Evolutionary conservation across 192 early-diverging fungal genomes (phyloP).

Genomic region (Coemansia sp.): DNA sequence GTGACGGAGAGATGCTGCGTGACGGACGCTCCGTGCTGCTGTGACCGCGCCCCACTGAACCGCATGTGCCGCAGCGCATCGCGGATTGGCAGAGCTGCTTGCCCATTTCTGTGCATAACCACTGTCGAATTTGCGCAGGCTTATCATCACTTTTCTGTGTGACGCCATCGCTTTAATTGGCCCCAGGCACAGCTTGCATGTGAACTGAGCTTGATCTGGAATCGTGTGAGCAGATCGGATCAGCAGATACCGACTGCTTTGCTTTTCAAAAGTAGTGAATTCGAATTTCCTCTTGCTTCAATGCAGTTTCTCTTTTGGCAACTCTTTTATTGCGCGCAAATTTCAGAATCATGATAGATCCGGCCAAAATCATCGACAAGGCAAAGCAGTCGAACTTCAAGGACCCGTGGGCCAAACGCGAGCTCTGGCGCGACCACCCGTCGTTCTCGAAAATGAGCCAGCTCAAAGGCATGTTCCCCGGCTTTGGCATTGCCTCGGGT

Average conservation of each 20-base stretch:
- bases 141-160: not conserved
- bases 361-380: conserved; percentile 44
- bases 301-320: conserved; percentile 2
- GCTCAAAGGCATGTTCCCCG: conserved; percentile 69
- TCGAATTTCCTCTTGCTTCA: not conserved
- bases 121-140: not conserved
- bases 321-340: not conserved
- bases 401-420: conserved; percentile 74
- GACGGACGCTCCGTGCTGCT: too few relatives aligned
- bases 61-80: not conserved
- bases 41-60: not conserved
- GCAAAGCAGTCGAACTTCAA: conserved; percentile 41
- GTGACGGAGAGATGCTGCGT: too few relatives aligned
- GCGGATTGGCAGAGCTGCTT: not conserved
- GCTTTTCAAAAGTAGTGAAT: not conserved
- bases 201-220: not conserved
- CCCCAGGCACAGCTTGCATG: too few relatives aligned
- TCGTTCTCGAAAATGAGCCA: conserved; percentile 63
- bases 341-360: conserved; percentile 33
- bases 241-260: not conserved
- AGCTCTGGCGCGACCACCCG: conserved; percentile 71
- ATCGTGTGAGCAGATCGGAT: not conserved
- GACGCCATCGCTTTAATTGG: not conserved
- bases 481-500: conserved; percentile 73
- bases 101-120: not conserved